A percentile compares a stretch with the other conserved stretches of the same genome.
Conservation (phyloP, 257 asterid genomes). For the Cinchona pubescens region DNA sequence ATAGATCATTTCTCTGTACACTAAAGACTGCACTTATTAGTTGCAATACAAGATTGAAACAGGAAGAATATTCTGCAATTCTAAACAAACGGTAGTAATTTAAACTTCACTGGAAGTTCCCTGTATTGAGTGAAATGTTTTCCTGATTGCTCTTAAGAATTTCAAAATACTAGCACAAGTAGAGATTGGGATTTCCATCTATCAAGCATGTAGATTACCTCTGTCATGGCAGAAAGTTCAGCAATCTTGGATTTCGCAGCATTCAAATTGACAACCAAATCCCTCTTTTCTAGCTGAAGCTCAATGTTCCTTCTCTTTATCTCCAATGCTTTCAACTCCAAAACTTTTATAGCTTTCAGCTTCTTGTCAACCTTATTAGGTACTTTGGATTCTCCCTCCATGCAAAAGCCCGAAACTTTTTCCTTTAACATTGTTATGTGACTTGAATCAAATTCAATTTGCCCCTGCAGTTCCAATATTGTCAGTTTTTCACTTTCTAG, state of each 20-base stretch:
- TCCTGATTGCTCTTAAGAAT: not conserved
- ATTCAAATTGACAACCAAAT: conserved; percentile 15
- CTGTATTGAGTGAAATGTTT: not conserved
- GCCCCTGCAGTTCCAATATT: conserved; percentile 8
- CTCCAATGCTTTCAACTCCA: conserved; percentile 21
- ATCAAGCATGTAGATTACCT: not conserved
- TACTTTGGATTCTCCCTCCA: not conserved
- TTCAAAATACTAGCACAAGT: not conserved
- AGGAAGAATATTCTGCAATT: too few species aligned
- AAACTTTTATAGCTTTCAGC: not conserved
- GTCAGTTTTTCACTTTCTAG: not conserved
- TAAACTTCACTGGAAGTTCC: not conserved
- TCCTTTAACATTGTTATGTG: conserved; percentile 5
- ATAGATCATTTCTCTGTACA: not conserved
- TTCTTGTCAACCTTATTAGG: conserved; percentile 8
- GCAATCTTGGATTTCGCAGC: conserved; percentile 12
- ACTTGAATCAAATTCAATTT: conserved; percentile 6
- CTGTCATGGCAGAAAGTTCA: conserved; percentile 15
- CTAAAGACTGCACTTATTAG: not conserved
- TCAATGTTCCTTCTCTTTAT: conserved; percentile 26
- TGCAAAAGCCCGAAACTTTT: conserved; percentile 1
- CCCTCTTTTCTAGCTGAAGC: conserved; percentile 23
- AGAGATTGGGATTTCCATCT: not conserved
- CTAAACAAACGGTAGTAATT: too few species aligned
- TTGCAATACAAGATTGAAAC: too few species aligned